These are phyloP conservation scores for Arxiozyma slooffiae DNA, from an alignment of 1,139 yeast genomes.

Conservation along the genomic window DNA sequence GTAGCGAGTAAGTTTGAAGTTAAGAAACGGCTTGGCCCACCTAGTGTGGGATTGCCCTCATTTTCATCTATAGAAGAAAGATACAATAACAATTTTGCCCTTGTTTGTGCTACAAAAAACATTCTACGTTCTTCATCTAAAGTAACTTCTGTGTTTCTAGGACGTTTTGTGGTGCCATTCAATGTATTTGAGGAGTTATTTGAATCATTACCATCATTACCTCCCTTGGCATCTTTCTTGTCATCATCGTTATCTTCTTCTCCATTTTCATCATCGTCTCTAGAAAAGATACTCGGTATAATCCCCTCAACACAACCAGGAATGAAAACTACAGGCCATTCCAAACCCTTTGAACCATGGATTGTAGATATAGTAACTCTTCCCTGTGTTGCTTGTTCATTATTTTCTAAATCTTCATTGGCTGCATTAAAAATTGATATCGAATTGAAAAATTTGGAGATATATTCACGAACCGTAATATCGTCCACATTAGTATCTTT, in stretches of 20 bases:
- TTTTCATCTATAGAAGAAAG: slow-evolving; percentile 28
- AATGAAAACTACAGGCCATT: slow-evolving; percentile 87
- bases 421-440: slow-evolving; percentile 41
- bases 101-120: slow-evolving; percentile 77
- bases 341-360: slow-evolving; percentile 88
- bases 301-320: slow-evolving; percentile 58
- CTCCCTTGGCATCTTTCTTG: slow-evolving; percentile 13
- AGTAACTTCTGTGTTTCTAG: slow-evolving; percentile 17
- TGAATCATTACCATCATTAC: not conserved
- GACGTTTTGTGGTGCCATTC: slow-evolving; percentile 7
- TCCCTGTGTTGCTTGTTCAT: slow-evolving; percentile 11
- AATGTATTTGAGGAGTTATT: slow-evolving; percentile 4
- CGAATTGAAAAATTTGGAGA: slow-evolving; percentile 49
- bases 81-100: slow-evolving; percentile 53
- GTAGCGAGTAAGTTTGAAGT: slow-evolving; percentile 23
- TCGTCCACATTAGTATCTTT: not conserved
- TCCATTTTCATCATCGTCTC: slow-evolving; percentile 30
- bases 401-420: slow-evolving; percentile 6
- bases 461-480: slow-evolving; percentile 25
- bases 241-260: slow-evolving; percentile 15
- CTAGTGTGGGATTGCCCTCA: slow-evolving; percentile 13
- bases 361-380: slow-evolving; percentile 55
- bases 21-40: slow-evolving; percentile 27
- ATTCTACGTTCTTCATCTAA: slow-evolving; percentile 72
- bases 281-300: slow-evolving; percentile 42